Evolutionary conservation across 768 basidiomycete genomes (phyloP), one percentile per base, ranked within the genome.

Genomic region (Suillus ampliporus): DNA sequence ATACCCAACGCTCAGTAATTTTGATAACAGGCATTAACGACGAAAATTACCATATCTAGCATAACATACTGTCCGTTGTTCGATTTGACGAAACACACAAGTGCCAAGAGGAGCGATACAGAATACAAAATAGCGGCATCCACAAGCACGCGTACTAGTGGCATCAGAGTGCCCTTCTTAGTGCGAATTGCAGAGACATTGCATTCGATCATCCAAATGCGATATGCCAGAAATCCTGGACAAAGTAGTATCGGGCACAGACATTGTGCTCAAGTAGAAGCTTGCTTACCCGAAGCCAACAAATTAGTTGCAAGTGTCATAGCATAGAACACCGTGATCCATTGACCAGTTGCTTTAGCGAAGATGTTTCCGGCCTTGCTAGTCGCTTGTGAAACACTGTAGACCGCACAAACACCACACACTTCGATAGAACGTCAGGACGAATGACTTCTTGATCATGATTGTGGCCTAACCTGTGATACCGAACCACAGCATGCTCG

Each of bases 71-170:
- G 46, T 26, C 61, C 61, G 19, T n/a, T 40, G 31, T 1, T 51
- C 11, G 2, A 10, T 19, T 19, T 13, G 19, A 51, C 5, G 38
- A 63, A 63, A 31, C 62, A 60, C 7, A 63, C 21, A 7, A 63
- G 58, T 19, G 58, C 50, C 23, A 6, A 31, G 37, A 63, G 35
- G 4, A 63, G 58, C 37, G 59, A 19, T 19, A 60, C 62, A 14
- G 62, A 60, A 28, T 63, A 60, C 50, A 63, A 21, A 35, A 38
- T 43, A 9, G 48, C 58, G 8, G 62, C 59, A 37, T 63, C 62
- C 23, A 60, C 28, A 26, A 63, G 57, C 11, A 60, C 40, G 21
- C 57, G 62, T 26, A 63, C 19, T n/a, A 63, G 40, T 4, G 47
- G 58, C 21, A 58, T 35, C 11, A 34, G 3, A 28, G 14, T 26